phyloP scores from a whole-genome alignment of 1,139 yeast species.

The Magnusiomyces sp. region DNA sequence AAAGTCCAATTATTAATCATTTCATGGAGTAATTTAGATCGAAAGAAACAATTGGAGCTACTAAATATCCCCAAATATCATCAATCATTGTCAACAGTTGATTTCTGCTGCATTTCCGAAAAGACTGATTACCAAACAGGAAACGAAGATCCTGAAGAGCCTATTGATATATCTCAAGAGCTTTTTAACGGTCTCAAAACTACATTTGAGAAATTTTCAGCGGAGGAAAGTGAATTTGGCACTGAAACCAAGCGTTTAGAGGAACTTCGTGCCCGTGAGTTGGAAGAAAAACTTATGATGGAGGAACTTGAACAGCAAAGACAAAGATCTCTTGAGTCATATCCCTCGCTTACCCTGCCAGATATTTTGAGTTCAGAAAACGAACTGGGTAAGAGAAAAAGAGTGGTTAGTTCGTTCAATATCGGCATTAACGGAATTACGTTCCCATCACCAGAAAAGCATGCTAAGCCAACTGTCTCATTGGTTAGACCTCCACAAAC shows the following conservation, averaged over 20 bases:
- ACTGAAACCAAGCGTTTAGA: not conserved
- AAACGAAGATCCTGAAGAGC: not conserved
- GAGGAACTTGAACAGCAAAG: too few relatives aligned
- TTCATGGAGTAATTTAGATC: constrained; percentile 13
- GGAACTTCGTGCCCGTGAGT: too few relatives aligned
- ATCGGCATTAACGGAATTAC: too few relatives aligned
- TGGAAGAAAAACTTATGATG: too few relatives aligned
- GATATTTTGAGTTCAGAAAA: not conserved
- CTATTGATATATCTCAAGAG: not conserved
- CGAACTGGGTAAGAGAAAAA: not conserved
- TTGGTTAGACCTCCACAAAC: not conserved
- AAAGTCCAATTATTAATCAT: constrained; percentile 16
- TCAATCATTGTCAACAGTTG: constrained; percentile 1
- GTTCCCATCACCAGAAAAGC: too few relatives aligned
- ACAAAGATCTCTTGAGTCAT: too few relatives aligned
- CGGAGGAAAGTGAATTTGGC: not conserved
- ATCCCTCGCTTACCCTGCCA: too few relatives aligned
- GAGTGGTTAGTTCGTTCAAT: too few relatives aligned
- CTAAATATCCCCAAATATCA: constrained; percentile 5
- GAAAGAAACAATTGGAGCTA: not conserved
- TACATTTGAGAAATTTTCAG: not conserved
- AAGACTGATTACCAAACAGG: not conserved
- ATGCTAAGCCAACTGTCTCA: not conserved
- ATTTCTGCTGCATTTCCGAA: constrained; percentile 6
- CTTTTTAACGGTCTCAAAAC: constrained; percentile 1